Evolutionary conservation across 2,329 filamentous ascomycete species (phyloP).

Genomic region (Xylaria arbuscula): DNA sequence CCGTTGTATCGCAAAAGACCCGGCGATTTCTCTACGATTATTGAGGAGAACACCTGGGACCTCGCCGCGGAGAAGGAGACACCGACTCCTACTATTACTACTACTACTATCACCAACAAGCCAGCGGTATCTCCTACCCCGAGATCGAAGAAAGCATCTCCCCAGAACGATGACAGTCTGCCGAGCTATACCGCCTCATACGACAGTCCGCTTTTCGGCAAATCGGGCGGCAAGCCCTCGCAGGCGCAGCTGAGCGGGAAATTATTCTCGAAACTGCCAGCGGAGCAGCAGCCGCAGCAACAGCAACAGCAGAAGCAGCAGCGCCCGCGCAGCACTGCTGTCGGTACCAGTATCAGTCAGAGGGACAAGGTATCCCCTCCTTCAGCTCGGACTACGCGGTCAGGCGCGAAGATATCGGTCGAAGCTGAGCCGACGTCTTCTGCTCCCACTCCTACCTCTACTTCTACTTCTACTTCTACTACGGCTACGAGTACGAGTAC

Average conservation of each 20-base stretch:
- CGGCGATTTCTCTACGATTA: constrained; percentile 58
- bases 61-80: constrained; percentile 48
- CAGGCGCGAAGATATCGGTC: constrained; percentile 33
- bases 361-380: constrained; percentile 17
- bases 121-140: constrained; percentile 18
- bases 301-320: background rate
- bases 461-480: background rate
- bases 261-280: constrained; percentile 47
- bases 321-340: background rate
- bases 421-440: constrained; percentile 26
- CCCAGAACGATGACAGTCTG: constrained; percentile 6
- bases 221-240: constrained; percentile 48
- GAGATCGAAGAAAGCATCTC: constrained; percentile 8
- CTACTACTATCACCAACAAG: constrained; percentile 40
- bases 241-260: constrained; percentile 47
- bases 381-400: constrained; percentile 19
- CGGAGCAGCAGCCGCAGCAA: constrained; percentile 25
- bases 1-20: constrained; percentile 49
- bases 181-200: constrained; percentile 42
- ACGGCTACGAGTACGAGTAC: constrained; percentile 7
- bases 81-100: constrained; percentile 43
- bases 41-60: constrained; percentile 62
- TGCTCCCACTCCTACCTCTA: background rate
- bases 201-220: constrained; percentile 51
- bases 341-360: constrained; percentile 12